Conservation (phyloP, 768 basidiomycete species). For the Paxillus ammoniavirescens region DNA sequence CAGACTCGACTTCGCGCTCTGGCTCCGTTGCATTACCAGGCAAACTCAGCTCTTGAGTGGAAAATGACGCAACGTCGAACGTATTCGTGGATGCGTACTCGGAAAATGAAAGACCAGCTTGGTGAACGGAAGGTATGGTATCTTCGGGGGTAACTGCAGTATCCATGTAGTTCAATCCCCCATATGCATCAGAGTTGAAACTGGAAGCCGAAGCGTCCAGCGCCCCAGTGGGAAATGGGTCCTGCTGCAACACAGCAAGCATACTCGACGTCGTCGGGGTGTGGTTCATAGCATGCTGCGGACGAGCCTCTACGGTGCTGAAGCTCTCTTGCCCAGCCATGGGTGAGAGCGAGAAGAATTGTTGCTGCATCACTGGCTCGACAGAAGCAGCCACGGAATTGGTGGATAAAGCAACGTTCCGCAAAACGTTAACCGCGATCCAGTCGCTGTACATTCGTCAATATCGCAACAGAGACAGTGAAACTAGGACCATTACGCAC, state of each 20-base stretch:
- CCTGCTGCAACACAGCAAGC: constrained; percentile 83
- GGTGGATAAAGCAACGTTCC: constrained; percentile 84
- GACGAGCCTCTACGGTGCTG: constrained; percentile 59
- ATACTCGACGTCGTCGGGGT: constrained; percentile 89
- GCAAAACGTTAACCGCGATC: constrained; percentile 87
- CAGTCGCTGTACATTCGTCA: constrained; percentile 61
- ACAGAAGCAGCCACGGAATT: constrained; percentile 91
- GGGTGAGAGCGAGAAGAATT: constrained; percentile 84
- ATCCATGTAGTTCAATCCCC: constrained; percentile 76
- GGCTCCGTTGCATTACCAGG: constrained; percentile 54
- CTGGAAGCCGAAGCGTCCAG: constrained; percentile 62
- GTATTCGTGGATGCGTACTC: constrained; percentile 65
- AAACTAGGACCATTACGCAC: constrained; percentile 42
- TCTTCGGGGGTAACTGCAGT: constrained; percentile 64
- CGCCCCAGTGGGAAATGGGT: constrained; percentile 62
- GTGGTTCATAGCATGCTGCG: constrained; percentile 66
- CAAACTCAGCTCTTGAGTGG: constrained; percentile 65
- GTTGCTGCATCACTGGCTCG: constrained; percentile 88
- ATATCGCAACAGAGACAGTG: constrained; percentile 10
- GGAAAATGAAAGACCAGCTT: constrained; percentile 64
- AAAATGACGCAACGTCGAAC: constrained; percentile 72
- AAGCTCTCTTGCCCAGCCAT: constrained; percentile 87
- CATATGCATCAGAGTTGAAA: constrained; percentile 70
- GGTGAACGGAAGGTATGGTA: constrained; percentile 55
- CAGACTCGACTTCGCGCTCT: constrained; percentile 60